Evolutionary conservation across 306 rosid genomes (phyloP), one percentile per base, ranked within the genome.

Genomic region (Vachellia collinsii): DNA sequence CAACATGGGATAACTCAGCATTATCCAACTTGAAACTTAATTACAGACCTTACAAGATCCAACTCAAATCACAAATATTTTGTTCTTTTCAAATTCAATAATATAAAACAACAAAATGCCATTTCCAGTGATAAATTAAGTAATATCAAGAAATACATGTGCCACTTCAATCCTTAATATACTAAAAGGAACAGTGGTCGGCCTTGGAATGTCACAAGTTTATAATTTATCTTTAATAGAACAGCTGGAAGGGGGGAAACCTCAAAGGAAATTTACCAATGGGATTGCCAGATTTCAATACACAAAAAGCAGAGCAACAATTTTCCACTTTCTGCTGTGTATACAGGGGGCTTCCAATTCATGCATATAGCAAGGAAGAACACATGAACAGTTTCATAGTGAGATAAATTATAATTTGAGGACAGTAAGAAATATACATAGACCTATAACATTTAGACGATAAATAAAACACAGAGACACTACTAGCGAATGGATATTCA

Each of bases 21-120:
- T 71, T 42, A 44, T 44, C 56, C 48, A 54, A 70, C 48, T n/a
- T 14, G 16, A 37, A 61, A 77, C 74, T 48, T 50, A 68, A 50
- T 14, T 41, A 77, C 23, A 61, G 39, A 77, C 50, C 72, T 58
- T 17, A 43, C 12, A 74, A 53, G 56, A 70, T 22, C 22, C 50
- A 38, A 23, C 38, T 16, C 5, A 36, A 22, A 72, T 58, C 66
- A 70, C 38, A 69, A 44, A 36, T 19, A 64, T 12, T 56, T 38
- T 70, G 46, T 44, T 29, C 53, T 64, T 11, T 48, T 14, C 54
- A 77, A 81, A 38, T 10, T 62, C 76, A 83, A 77, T 13, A 78
- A 68, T 41, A 67, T 0, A 53, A 23, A 74, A 61, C 59, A 80
- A 77, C 23, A 17, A 80, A 80, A 77, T 77, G 48, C 3, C 46